Evolutionary conservation across 768 basidiomycete genomes (phyloP), one percentile per base, ranked within the genome.

Genomic region (Kwoniella heveanensis): DNA sequence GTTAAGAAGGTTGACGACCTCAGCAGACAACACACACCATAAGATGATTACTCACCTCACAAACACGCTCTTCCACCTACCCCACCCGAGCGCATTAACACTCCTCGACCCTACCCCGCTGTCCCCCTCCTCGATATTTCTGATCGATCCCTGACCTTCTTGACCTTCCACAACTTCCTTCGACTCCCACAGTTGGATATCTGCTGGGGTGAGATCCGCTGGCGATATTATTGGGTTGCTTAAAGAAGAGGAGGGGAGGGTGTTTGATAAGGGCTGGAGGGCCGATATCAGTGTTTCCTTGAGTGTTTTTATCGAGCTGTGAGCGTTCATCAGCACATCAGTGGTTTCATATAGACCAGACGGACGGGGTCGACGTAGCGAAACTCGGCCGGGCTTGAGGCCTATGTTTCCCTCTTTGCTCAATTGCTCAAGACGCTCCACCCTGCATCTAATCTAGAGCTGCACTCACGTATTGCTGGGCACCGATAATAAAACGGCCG

Each of bases 401-500:
- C n/a, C n/a, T n/a, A n/a, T n/a, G n/a, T n/a, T n/a, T n/a, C n/a
- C n/a, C n/a, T n/a, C n/a, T n/a, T n/a, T n/a, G n/a, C n/a, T n/a
- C n/a, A n/a, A n/a, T n/a, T n/a, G n/a, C n/a, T n/a, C n/a, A n/a
- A n/a, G n/a, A n/a, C n/a, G n/a, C n/a, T n/a, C n/a, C n/a, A n/a
- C n/a, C n/a, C n/a, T n/a, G n/a, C n/a, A n/a, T n/a, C n/a, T n/a
- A n/a, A n/a, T n/a, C n/a, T n/a, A n/a, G n/a, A n/a, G n/a, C 13
- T 1, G 22, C 25, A 57, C 71, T 54, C 21, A 74, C 76, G 73
- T 73, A 39, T 70, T 66, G 6, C 32, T 59, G 4, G 76, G 69
- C 9, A 77, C 55, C 24, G 71, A 72, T 37, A 77, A 66, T 26
- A 72, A 60, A 46, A 77, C 58, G n/a, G 71, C 69, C 2, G 76